These are phyloP conservation scores for Diaporthe citri DNA, from an alignment of 2,329 filamentous ascomycete species.

Conservation along the genomic window DNA sequence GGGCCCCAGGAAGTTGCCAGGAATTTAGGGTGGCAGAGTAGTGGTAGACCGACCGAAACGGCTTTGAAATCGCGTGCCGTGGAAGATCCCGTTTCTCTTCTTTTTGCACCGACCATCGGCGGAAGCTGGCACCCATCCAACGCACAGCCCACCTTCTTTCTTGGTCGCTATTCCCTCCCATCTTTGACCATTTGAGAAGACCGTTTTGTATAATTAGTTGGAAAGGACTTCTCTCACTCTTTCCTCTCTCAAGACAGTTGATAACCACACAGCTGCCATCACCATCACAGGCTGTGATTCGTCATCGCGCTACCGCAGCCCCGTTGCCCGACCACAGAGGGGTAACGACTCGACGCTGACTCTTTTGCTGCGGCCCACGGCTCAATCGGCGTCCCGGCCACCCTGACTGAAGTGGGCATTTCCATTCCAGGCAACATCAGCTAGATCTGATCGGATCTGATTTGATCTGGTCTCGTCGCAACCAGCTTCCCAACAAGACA, in stretches of 20 bases:
- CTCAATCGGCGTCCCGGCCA: neutral
- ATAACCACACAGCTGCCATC: neutral
- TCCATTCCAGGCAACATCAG: conserved; percentile 23
- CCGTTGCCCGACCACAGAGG: neutral
- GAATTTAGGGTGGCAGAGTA: neutral
- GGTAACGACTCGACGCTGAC: conserved; percentile 9
- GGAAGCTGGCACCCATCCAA: neutral
- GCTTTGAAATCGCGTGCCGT: conserved; percentile 23
- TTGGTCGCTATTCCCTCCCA: neutral
- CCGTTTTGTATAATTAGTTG: too few species aligned
- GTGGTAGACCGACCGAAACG: neutral
- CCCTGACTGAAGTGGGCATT: conserved; percentile 6
- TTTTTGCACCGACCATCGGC: conserved; percentile 25
- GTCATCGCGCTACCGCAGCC: conserved; percentile 15
- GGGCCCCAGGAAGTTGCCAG: neutral
- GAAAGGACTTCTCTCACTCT: neutral
- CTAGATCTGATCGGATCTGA: conserved; percentile 15
- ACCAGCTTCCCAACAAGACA: neutral
- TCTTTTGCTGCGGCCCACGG: conserved; percentile 17
- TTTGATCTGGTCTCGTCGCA: neutral
- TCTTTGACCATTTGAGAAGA: neutral
- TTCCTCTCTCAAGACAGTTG: neutral
- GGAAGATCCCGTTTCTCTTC: neutral
- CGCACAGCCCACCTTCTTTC: conserved; percentile 13
- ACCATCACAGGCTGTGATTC: neutral